Evolutionary conservation across 2,329 filamentous ascomycete species (phyloP).

Genomic region (Beauveria sp.): DNA sequence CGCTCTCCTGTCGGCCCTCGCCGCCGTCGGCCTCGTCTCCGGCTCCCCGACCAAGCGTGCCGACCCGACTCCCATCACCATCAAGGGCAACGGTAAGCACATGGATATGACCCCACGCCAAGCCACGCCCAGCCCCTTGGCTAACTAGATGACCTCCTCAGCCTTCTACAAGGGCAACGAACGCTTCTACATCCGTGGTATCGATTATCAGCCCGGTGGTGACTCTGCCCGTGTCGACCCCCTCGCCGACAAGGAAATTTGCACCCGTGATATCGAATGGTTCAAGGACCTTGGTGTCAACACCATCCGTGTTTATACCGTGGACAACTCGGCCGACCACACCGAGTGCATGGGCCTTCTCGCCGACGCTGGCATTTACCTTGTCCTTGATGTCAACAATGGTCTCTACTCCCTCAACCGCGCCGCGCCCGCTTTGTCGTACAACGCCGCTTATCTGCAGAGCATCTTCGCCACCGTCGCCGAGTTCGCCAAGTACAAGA

Average conservation of each 20-base stretch:
- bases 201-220: conserved; percentile 57
- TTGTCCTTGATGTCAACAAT: conserved; percentile 86
- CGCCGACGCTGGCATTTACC: conserved; percentile 80
- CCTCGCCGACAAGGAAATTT: conserved; percentile 61
- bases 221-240: conserved; percentile 57
- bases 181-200: conserved; percentile 53
- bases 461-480: conserved; percentile 84
- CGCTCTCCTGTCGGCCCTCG: conserved; percentile 39
- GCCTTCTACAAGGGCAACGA: conserved; percentile 47
- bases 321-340: conserved; percentile 79
- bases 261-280: conserved; percentile 70
- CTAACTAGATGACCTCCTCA: conserved; percentile 18
- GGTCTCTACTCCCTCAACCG: conserved; percentile 85
- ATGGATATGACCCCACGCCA: not conserved
- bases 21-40: conserved; percentile 34
- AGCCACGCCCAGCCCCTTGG: not conserved
- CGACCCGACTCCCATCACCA: conserved; percentile 41
- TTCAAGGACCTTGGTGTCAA: conserved; percentile 86
- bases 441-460: conserved; percentile 80
- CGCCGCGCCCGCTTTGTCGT: conserved; percentile 57
- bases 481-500: conserved; percentile 72
- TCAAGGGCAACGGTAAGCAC: conserved; percentile 48
- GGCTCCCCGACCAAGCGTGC: conserved; percentile 48
- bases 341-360: conserved; percentile 78
- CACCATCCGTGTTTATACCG: conserved; percentile 84